Evolutionary conservation across 441 rosid genomes (phyloP).

Genomic region (Kokia cookei): DNA sequence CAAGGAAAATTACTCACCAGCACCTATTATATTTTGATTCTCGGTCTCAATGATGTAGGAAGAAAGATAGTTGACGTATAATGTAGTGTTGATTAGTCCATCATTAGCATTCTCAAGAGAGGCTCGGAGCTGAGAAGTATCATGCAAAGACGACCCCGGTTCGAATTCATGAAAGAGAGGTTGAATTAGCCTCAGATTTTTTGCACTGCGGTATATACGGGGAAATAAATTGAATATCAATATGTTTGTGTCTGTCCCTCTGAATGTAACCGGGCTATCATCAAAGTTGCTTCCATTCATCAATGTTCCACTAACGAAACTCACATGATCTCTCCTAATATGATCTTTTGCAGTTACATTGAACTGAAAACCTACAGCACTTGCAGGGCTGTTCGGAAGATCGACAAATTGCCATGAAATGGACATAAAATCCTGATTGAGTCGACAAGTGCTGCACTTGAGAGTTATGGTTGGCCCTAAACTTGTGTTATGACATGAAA

Average conservation of each 20-base stretch:
- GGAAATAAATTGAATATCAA: constrained; percentile 89
- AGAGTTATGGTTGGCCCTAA: constrained; percentile 75
- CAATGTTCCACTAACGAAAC: constrained; percentile 71
- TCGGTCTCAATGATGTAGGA: constrained; percentile 79
- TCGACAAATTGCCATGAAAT: constrained; percentile 93
- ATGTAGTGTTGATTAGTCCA: constrained; percentile 77
- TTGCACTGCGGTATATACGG: constrained; percentile 58
- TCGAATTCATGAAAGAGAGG: constrained; percentile 87
- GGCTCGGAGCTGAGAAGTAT: constrained; percentile 64
- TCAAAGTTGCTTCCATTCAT: constrained; percentile 62
- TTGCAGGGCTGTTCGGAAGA: constrained; percentile 72
- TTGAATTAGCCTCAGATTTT: constrained; percentile 72
- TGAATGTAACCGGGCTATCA: constrained; percentile 73
- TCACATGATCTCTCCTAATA: constrained; percentile 47
- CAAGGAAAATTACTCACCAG: constrained; percentile 52
- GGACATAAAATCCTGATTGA: constrained; percentile 48
- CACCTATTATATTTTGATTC: constrained; percentile 65
- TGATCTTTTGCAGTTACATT: constrained; percentile 55
- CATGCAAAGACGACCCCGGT: constrained; percentile 62
- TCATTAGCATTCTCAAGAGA: constrained; percentile 58
- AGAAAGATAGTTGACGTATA: constrained; percentile 77
- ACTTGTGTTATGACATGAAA: constrained; percentile 70
- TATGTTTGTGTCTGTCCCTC: constrained; percentile 60
- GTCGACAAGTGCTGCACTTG: constrained; percentile 60
- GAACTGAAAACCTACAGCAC: constrained; percentile 87